phyloP scores from a whole-genome alignment of 169 alveolate genomes.

The Perkinsus marinus region DNA sequence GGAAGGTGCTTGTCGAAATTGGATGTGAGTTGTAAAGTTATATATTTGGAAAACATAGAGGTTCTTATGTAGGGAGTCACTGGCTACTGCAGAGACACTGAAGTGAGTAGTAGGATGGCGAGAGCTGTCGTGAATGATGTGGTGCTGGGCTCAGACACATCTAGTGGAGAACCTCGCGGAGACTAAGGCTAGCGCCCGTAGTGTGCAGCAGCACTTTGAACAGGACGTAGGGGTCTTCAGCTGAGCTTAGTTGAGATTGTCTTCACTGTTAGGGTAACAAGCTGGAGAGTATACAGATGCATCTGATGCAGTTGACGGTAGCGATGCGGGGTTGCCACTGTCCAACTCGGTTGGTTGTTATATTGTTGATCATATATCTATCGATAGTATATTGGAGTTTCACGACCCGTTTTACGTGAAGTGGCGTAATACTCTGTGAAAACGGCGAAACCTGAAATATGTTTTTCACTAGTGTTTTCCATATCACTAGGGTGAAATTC shows the following conservation, averaged over 20 bases:
- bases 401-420: no score
- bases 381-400: no score
- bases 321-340: not conserved
- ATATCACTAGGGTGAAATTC: no score
- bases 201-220: not conserved
- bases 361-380: no score
- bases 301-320: not conserved
- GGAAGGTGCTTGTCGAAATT: not conserved
- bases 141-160: not conserved
- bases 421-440: no score
- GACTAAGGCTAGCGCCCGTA: not conserved
- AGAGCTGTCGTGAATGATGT: not conserved
- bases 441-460: no score
- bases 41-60: not conserved
- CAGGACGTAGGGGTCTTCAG: not conserved
- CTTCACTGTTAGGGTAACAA: not conserved
- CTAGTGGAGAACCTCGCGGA: not conserved
- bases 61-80: not conserved
- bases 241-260: not conserved
- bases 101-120: not conserved
- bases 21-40: not conserved
- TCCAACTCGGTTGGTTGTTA: not conserved
- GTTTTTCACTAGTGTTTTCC: no score
- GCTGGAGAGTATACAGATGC: not conserved
- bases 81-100: not conserved